phyloP scores from a whole-genome alignment of 768 basidiomycete species.

The Leccinellum albellum region DNA sequence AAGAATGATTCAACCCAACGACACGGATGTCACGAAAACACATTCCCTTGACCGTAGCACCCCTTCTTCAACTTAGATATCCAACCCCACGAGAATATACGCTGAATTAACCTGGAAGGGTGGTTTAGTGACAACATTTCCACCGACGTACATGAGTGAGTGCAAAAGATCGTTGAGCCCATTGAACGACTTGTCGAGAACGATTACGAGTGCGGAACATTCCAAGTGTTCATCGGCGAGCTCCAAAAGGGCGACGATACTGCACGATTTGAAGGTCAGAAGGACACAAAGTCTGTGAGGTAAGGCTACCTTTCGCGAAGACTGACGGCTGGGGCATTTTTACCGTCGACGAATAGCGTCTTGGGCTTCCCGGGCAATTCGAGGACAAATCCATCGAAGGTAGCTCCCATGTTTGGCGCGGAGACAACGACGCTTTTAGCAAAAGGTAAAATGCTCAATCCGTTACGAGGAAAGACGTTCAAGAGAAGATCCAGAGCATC shows the following conservation, averaged over 20 bases:
- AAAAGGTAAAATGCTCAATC: constrained; percentile 62
- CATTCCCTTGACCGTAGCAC: constrained; percentile 28
- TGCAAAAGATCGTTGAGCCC: constrained; percentile 75
- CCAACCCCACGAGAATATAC: constrained; percentile 82
- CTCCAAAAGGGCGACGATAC: constrained; percentile 83
- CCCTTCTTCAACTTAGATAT: constrained; percentile 46
- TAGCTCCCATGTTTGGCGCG: constrained; percentile 60
- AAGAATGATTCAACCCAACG: constrained; percentile 20
- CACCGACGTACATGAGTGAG: constrained; percentile 91
- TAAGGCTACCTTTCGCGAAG: constrained; percentile 71
- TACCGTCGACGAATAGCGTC: constrained; percentile 83
- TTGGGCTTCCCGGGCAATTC: constrained; percentile 65
- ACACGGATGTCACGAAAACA: constrained; percentile 15
- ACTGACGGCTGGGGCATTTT: constrained; percentile 74
- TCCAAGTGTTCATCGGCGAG: constrained; percentile 80
- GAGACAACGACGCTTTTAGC: constrained; percentile 74
- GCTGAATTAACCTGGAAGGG: constrained; percentile 71
- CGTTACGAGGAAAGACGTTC: constrained; percentile 72
- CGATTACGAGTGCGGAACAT: constrained; percentile 77
- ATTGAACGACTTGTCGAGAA: constrained; percentile 68
- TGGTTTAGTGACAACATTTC: constrained; percentile 77
- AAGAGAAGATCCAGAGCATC: constrained; percentile 77
- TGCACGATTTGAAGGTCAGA: constrained; percentile 26
- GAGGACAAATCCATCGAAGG: constrained; percentile 77
- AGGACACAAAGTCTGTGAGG: constrained; percentile 2